Evolutionary conservation across 768 basidiomycete genomes (phyloP), one percentile per base, ranked within the genome.

Genomic region (Cystobasidium onofrii): DNA sequence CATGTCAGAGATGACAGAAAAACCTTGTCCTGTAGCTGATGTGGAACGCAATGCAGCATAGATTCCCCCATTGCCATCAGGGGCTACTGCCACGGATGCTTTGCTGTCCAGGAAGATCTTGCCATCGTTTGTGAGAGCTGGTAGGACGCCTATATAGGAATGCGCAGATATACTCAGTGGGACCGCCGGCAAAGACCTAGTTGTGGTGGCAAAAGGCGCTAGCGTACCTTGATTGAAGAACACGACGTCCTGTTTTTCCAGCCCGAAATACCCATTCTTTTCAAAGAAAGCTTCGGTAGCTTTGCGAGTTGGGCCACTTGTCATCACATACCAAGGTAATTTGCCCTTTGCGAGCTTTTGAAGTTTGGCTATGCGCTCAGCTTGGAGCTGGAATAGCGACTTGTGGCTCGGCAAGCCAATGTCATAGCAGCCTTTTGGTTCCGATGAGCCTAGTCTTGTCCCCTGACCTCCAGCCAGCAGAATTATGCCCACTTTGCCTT

Each of bases 301-400:
- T 46, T 82, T 84, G 76, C 92, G 87, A 41, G 96, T 99, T 44
- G 95, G 96, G 27, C 94, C 94, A 80, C 91, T 93, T 72, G 95
- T 98, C 96, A 99, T 99, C 79, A 99, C 88, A 83, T 97, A 98
- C 96, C 96, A 98, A 43, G 91, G 91, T 72, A 98, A 87, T 18
- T 85, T 82, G n/a, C 31, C 65, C 78, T 87, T 87, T 44, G 76
- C 78, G 43, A 84, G 80, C 80, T 87, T 88, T 82, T 95, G 90
- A 71, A 99, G 83, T 73, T 90, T 87, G 74, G 85, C 85, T 80
- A 99, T 96, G 70, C 96, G 87, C 83, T 95, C 93, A n/a, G 94
- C 96, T 82, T 99, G 96, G 77, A 90, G 89, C 78, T 96, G 92
- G 84, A 99, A 98, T 69, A 99, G 87, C 15, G 89, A 87, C 82